Evolutionary conservation across 2,329 filamentous ascomycete genomes (phyloP).

Genomic region (Cladosporium sp.): DNA sequence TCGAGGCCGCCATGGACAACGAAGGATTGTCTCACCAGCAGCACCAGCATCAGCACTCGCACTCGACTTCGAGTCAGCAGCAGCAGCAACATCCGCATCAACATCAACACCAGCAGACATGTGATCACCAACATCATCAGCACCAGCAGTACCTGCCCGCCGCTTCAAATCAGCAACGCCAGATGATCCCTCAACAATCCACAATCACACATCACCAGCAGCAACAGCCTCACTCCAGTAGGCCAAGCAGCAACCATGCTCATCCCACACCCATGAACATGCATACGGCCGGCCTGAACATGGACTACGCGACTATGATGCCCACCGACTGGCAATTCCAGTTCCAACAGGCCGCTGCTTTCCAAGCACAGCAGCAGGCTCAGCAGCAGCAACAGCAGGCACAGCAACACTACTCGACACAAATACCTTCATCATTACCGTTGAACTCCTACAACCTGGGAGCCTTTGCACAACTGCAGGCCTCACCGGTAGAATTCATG

Average conservation of each 20-base stretch:
- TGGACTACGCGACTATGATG: slow-evolving; percentile 37
- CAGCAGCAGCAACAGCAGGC: slow-evolving; percentile 23
- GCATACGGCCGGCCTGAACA: slow-evolving; percentile 34
- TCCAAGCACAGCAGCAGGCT: slow-evolving; percentile 13
- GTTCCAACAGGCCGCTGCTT: slow-evolving; percentile 32
- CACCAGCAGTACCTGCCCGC: slow-evolving; percentile 23
- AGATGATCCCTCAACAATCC: slow-evolving; percentile 24
- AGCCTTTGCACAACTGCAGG: slow-evolving; percentile 45
- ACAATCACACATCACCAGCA: slow-evolving; percentile 18
- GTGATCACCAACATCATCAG: slow-evolving; percentile 25
- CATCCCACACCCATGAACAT: slow-evolving; percentile 32
- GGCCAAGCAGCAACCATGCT: slow-evolving; percentile 34
- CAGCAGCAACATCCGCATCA: slow-evolving; percentile 19
- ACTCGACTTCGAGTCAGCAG: slow-evolving; percentile 26
- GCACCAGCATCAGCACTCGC: slow-evolving; percentile 23
- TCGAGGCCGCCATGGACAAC: slow-evolving; percentile 30
- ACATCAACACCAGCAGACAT: slow-evolving; percentile 15
- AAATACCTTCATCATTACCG: slow-evolving; percentile 26
- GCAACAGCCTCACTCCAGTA: slow-evolving; percentile 26
- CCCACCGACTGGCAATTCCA: slow-evolving; percentile 47
- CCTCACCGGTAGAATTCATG: slow-evolving; percentile 51
- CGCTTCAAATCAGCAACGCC: slow-evolving; percentile 29
- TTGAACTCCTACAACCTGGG: slow-evolving; percentile 39
- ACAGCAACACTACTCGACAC: slow-evolving; percentile 25
- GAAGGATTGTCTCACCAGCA: slow-evolving; percentile 25